Conservation (phyloP, 345 rosid genomes). For the Brassica carinata region DNA sequence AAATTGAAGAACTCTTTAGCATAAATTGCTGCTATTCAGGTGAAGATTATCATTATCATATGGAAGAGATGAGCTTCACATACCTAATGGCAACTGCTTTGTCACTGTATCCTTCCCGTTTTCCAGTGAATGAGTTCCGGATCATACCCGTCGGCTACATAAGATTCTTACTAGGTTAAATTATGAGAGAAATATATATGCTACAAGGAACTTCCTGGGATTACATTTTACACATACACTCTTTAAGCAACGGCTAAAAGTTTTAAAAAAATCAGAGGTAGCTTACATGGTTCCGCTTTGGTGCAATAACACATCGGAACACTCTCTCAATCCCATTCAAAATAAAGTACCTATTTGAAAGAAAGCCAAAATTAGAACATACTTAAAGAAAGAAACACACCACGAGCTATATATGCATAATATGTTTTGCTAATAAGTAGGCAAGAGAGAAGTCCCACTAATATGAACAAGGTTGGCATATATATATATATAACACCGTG, state of each 20-base stretch:
- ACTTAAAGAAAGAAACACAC: neutral
- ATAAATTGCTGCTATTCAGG: conserved; percentile 12
- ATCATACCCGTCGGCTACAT: conserved; percentile 88
- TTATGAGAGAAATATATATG: conserved; percentile 20
- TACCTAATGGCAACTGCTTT: conserved; percentile 90
- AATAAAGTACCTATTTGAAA: conserved; percentile 67
- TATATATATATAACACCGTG: too few species aligned
- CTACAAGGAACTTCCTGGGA: conserved; percentile 9
- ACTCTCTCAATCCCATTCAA: conserved; percentile 97
- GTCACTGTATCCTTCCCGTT: conserved; percentile 83
- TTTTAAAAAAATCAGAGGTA: neutral
- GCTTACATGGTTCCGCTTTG: conserved; percentile 93
- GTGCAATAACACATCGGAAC: conserved; percentile 78
- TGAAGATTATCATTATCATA: conserved; percentile 13
- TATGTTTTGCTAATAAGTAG: neutral
- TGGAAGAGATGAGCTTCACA: conserved; percentile 15
- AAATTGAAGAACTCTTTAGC: conserved; percentile 17
- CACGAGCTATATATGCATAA: neutral
- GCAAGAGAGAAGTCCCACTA: neutral
- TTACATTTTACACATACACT: neutral
- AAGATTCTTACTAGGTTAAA: conserved; percentile 40
- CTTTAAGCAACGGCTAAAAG: neutral
- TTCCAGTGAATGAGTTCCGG: conserved; percentile 78
- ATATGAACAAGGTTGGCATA: conserved; percentile 3
- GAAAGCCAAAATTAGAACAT: conserved; percentile 14